Conservation (phyloP, 176 grass and related monocot species). For the Phoenix dactylifera region DNA sequence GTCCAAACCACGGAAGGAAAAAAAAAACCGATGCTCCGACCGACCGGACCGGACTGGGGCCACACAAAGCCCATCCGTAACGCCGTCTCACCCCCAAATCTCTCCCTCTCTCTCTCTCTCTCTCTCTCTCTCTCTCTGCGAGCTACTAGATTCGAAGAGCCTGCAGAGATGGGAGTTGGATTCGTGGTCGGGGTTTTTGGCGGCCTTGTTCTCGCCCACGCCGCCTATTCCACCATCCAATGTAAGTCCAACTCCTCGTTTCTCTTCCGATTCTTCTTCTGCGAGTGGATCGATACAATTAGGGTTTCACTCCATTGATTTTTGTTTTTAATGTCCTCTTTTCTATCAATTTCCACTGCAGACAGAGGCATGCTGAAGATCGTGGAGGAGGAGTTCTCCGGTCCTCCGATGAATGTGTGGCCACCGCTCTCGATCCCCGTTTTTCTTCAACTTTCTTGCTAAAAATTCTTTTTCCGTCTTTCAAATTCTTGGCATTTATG, state of each 20-base stretch:
- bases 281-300: not conserved
- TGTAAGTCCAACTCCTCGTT: conserved; percentile 20
- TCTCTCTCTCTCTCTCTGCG: too few species aligned
- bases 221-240: conserved; percentile 79
- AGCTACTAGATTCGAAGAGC: too few species aligned
- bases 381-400: conserved; percentile 75
- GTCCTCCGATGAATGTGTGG: conserved; percentile 53
- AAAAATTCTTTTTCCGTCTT: too few species aligned
- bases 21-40: too few species aligned
- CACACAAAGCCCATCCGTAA: too few species aligned
- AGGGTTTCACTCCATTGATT: too few species aligned
- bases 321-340: not conserved
- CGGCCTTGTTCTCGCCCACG: conserved; percentile 75
- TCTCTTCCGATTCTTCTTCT: not conserved
- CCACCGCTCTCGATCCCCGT: not conserved
- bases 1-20: too few species aligned
- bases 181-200: conserved; percentile 64
- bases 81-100: too few species aligned
- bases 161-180: conserved; percentile 52
- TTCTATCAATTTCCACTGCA: conserved; percentile 14
- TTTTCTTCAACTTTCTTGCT: not conserved
- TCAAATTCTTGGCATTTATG: too few species aligned
- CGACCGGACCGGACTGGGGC: too few species aligned
- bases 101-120: too few species aligned
- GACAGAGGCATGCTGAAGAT: conserved; percentile 84